Percentiles rank a stretch among this genome's conserved stretches.
phyloP scores from a whole-genome alignment of 169 alveolate species.

The Theileria orientalis region DNA sequence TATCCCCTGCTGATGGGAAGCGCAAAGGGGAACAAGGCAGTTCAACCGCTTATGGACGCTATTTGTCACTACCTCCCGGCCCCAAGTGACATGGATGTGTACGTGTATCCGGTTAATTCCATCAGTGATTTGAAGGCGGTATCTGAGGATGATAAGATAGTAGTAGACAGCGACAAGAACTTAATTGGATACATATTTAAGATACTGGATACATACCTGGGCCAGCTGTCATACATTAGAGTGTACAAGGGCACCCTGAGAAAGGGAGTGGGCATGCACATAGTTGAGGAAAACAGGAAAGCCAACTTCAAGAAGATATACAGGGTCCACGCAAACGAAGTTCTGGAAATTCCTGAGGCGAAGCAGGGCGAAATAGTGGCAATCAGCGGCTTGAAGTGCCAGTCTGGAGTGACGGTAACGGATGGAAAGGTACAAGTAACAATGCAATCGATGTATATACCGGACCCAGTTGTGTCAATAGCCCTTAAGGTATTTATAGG shows the following conservation, averaged over 20 bases:
- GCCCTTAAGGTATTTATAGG: conserved; percentile 79
- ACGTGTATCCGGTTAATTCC: conserved; percentile 52
- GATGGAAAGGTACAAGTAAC: conserved; percentile 77
- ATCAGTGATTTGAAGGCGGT: conserved; percentile 40
- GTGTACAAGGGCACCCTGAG: conserved; percentile 86
- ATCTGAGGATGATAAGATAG: background rate
- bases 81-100: conserved; percentile 74
- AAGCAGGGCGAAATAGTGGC: conserved; percentile 96
- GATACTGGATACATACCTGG: conserved; percentile 87
- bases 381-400: conserved; percentile 89
- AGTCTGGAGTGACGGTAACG: conserved; percentile 90
- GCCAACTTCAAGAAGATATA: conserved; percentile 80
- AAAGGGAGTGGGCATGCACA: conserved; percentile 38
- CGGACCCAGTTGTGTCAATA: conserved; percentile 92
- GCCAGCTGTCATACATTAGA: conserved; percentile 90
- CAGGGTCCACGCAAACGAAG: conserved; percentile 92
- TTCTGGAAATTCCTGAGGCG: conserved; percentile 88
- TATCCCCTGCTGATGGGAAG: conserved; percentile 93
- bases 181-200: conserved; percentile 92
- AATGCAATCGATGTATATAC: conserved; percentile 87
- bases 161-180: conserved; percentile 47
- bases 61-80: conserved; percentile 90
- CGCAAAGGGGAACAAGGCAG: conserved; percentile 93
- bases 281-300: conserved; percentile 66
- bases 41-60: conserved; percentile 90